A percentile compares a stretch with the other conserved stretches of the same genome.
Evolutionary conservation across 164 flowering plant species (phyloP).

Genomic region (Vitis riparia): DNA sequence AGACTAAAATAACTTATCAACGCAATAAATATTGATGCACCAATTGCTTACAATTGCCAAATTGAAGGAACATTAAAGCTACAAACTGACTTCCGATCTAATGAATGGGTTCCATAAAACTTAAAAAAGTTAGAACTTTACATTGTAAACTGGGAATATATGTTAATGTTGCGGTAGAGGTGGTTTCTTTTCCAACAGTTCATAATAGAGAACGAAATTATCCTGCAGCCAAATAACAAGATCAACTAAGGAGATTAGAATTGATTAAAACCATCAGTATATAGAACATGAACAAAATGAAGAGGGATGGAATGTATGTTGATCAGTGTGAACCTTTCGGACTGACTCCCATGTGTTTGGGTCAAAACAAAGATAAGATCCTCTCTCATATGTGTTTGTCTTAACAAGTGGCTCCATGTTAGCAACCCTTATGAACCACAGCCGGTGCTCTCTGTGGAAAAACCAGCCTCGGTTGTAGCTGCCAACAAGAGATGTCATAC

Average conservation of each 20-base stretch:
- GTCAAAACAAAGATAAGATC: constrained; percentile 67
- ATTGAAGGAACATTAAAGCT: constrained; percentile 14
- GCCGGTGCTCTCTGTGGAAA: constrained; percentile 58
- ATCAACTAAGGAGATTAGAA: not conserved
- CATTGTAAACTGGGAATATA: constrained; percentile 17
- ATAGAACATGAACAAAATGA: not conserved
- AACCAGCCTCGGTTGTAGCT: constrained; percentile 71
- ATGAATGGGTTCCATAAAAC: constrained; percentile 15
- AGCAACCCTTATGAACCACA: constrained; percentile 52
- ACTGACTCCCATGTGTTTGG: constrained; percentile 61
- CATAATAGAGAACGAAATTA: constrained; percentile 66
- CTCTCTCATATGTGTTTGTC: constrained; percentile 58
- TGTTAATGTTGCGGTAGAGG: constrained; percentile 50
- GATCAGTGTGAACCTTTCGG: constrained; percentile 45
- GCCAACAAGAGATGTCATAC: constrained; percentile 15
- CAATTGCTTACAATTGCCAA: constrained; percentile 24
- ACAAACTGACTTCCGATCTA: constrained; percentile 20
- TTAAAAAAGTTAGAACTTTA: constrained; percentile 21
- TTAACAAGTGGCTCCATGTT: constrained; percentile 60
- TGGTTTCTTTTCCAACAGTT: constrained; percentile 70
- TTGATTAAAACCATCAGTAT: not conserved
- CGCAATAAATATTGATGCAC: not conserved
- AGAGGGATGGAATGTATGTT: not conserved
- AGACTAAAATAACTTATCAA: not conserved
- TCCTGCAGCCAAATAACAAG: constrained; percentile 45